Base-by-base conservation (phyloP, 441 rosid species). In the Flueggea neowawraea region DNA sequence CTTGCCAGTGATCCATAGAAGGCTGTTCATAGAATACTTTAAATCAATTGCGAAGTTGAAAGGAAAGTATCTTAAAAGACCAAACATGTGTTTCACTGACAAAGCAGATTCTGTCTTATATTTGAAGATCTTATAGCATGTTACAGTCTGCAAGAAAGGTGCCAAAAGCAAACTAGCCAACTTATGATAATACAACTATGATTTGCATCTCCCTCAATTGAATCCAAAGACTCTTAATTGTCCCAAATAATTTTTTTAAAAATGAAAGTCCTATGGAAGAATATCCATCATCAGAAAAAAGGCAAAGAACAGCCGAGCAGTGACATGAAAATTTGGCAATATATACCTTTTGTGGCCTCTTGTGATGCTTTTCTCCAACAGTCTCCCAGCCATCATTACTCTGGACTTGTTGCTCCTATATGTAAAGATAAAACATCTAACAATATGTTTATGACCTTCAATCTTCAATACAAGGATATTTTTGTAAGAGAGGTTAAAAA, bases 351-450 rank as follows among this genome's bases (percentile, higher is more conserved):
- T 88, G 95, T 1, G 67, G 69, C 62, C 57, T 79, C 79, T 83
- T 83, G 52, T 66, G 72, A 69, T 85, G 85, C 73, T 81, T 87
- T 60, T 68, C 74, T 15, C 87, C 89, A 62, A 88, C 96, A 56
- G 93, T 84, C 76, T 88, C 95, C 98, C 98, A 90, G 62, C 92
- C 87, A 67, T 80, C 97, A 63, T 75, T 72, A 15, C 67, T 74
- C 56, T 76, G 74, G 61, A 57, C 67, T 43, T 58, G 69, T 50
- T 15, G 67, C 64, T 79, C 80, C 93, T 83, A 67, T 12, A 15
- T 9, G 47, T 14, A 39, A 60, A 56, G 55, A 57, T 57, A 41
- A 67, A 63, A 66, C 5, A 31, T 28, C 44, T 59, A 10, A 45
- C 51, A 48, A 14, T 62, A 16, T 31, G 36, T n/a, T 22, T 57